Percentiles rank a stretch among this genome's conserved stretches.
These are phyloP conservation scores for Sugiyamaella pinicola DNA, from an alignment of 1,139 yeast species.

Conservation along the genomic window DNA sequence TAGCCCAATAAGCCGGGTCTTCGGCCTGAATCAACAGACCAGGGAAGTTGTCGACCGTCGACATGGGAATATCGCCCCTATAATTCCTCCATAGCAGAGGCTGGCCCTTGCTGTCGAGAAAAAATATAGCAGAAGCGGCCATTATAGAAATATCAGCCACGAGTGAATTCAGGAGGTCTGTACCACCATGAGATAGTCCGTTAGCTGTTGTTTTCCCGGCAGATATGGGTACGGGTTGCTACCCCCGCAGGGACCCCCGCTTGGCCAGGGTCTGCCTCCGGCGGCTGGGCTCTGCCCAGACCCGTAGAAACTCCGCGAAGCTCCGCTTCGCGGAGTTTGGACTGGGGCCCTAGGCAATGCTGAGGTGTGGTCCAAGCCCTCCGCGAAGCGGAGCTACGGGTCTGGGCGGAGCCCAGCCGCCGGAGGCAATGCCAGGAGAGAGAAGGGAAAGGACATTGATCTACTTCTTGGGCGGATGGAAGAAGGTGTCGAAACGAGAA, in stretches of 20 bases:
- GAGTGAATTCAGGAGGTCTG: conserved; percentile 9
- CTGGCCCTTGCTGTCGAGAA: conserved; percentile 88
- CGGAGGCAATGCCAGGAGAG: too few relatives aligned
- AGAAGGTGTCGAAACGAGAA: conserved; percentile 46
- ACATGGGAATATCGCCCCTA: conserved; percentile 83
- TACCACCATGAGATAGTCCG: too few relatives aligned
- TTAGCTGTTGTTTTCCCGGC: background rate
- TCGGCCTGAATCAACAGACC: conserved; percentile 69
- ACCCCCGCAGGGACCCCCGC: background rate
- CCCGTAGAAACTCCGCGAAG: too few relatives aligned
- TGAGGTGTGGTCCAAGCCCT: too few relatives aligned
- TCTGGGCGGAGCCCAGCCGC: too few relatives aligned
- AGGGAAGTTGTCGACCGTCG: conserved; percentile 85
- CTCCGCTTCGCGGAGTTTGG: conserved; percentile 3
- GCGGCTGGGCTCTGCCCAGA: background rate
- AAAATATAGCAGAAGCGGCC: conserved; percentile 69
- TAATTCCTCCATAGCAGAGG: conserved; percentile 86
- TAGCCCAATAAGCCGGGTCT: conserved; percentile 41
- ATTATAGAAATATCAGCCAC: too few relatives aligned
- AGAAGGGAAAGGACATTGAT: background rate
- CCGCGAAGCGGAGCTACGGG: too few relatives aligned
- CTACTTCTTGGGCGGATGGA: background rate
- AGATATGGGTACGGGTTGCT: conserved; percentile 12
- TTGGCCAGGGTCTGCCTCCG: background rate
- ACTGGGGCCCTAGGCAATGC: background rate